Evolutionary conservation across 2,329 filamentous ascomycete species (phyloP), one percentile per base, ranked within the genome.

Genomic region (Xylaria sp.): DNA sequence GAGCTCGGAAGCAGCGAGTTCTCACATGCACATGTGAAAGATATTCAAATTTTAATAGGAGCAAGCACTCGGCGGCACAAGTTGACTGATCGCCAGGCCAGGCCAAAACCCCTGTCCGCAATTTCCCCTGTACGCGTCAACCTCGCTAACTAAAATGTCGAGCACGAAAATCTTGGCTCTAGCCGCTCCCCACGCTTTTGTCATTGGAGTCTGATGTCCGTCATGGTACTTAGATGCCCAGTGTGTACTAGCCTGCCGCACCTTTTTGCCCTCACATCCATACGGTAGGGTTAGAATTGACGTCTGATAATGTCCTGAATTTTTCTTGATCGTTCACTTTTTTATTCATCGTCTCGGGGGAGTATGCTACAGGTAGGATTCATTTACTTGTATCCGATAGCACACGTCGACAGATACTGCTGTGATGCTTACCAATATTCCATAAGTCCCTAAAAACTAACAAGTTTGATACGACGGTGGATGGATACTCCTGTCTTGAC

Each of bases 121-220:
- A 61, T 61, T 55, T 61, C 46, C 54, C 57, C 55, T 57, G 55
- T 54, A 60, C 57, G 50, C 52, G 57, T 57, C 52, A 56, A 52
- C 50, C 49, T 51, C 20, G 56, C 43, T 39, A 52, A 53, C 58
- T 48, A 18, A 52, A 40, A 26, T 44, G 43, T 59, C 47, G 39
- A 52, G 58, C 58, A 61, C 58, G 58, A 61, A 34, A 52, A 39
- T 38, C 44, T 39, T 48, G 40, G 40, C 54, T 34, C 29, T 34
- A 34, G 29, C 29, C 29, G 29, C 29, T 34, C 29, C 29, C 29
- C 29, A 34, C 29, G 29, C 29, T 34, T 34, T 34, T 34, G 29
- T 34, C 29, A 34, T 13, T 34, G 11, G 24, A 34, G 11, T 34
- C 29, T 34, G 29, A 34, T 34, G 29, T 13, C 29, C 29, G 29